Evolutionary conservation across 306 rosid genomes (phyloP), one percentile per base, ranked within the genome.

Genomic region (Macrotyloma uniflorum): DNA sequence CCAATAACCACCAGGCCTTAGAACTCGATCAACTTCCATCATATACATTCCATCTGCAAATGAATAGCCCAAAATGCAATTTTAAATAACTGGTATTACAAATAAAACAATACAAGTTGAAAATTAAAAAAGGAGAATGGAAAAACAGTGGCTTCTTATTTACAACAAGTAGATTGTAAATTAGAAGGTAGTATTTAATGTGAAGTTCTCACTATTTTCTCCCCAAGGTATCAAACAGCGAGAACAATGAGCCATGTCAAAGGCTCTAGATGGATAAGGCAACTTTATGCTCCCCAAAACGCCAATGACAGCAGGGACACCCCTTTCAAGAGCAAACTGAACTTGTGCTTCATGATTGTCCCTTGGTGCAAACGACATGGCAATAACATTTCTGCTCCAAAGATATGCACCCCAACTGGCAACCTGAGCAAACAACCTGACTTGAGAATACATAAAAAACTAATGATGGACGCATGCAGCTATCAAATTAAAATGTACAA

Each of bases 161-260:
- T 51, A 62, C 22, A 70, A 62, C 36, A 40, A 54, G 59, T 16
- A 62, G 14, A 33, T 59, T 47, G 49, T 23, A 35, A 13, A 67
- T 20, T 45, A 22, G n/a, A 62, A 32, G 58, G 28, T 42, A 33
- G 18, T 63, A 22, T 72, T 58, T 13, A 16, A 30, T 6, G 43
- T 16, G 43, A 61, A 61, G 43, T 63, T 65, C 88, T 74, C 18
- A 85, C 88, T 91, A 85, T 93, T 93, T 77, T 78, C 80, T 53
- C 94, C 92, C 96, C 93, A 93, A 1, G 94, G 98, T 72, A 93
- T 93, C 73, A 93, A 86, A 86, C 92, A 91, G 22, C 92, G 98
- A 87, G 96, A 91, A 88, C 88, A 85, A 68, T 85, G 88, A 84
- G 96, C 98, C 96, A 93, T 89, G 86, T 91, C 98, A 75, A 93